Evolutionary conservation across 768 basidiomycete genomes (phyloP).

Genomic region (Boletus reticulatus): DNA sequence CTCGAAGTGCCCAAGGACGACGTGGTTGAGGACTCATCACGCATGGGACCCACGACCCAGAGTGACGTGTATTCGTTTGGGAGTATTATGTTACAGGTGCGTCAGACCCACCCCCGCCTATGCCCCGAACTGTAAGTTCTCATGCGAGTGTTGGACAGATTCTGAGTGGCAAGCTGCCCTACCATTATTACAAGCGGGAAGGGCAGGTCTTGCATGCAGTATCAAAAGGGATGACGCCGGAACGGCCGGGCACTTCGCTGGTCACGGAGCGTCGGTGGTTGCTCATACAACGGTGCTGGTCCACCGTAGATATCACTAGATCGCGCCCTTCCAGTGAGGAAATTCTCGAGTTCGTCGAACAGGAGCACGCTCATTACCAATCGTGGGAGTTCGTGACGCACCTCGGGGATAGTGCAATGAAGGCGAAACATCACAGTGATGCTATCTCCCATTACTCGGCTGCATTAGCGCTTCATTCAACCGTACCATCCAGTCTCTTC

Average conservation of each 20-base stretch:
- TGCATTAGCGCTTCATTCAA: too few relatives aligned
- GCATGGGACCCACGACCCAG: neutral
- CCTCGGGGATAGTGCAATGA: too few relatives aligned
- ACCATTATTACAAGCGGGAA: conserved; percentile 1
- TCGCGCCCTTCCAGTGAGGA: conserved; percentile 30
- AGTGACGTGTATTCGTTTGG: conserved; percentile 2
- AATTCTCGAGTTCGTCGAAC: conserved; percentile 10
- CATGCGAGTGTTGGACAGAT: neutral
- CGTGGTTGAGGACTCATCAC: neutral
- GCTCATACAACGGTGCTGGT: conserved; percentile 17
- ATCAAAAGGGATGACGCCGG: neutral
- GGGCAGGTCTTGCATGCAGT: conserved; percentile 12
- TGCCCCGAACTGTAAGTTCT: neutral
- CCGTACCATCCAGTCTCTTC: too few relatives aligned
- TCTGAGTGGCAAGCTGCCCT: neutral
- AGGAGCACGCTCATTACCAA: neutral
- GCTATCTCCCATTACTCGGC: too few relatives aligned
- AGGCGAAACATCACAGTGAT: too few relatives aligned
- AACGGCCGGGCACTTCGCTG: neutral
- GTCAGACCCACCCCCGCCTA: neutral
- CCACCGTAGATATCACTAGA: neutral
- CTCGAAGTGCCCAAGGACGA: conserved; percentile 1
- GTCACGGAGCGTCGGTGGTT: conserved; percentile 9
- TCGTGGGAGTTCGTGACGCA: too few relatives aligned
- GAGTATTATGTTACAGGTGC: conserved; percentile 11